Conservation (phyloP, 2,329 filamentous ascomycete species). For the Cladophialophora psammophila region DNA sequence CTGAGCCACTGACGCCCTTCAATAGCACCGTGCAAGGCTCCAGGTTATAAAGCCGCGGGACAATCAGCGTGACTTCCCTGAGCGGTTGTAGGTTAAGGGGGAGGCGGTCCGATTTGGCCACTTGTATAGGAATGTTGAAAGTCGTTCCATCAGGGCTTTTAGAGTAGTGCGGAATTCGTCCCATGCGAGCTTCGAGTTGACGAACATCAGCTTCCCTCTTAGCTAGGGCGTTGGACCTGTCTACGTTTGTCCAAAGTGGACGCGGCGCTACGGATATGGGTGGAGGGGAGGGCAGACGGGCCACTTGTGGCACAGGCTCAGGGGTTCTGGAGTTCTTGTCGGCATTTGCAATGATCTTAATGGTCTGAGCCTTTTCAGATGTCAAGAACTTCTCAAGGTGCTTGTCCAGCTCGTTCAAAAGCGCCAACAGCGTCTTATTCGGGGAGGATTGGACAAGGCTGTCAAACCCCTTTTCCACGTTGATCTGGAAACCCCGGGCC, state of each 20-base stretch:
- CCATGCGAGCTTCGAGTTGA: slow-evolving; percentile 78
- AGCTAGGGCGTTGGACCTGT: slow-evolving; percentile 68
- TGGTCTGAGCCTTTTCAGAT: slow-evolving; percentile 73
- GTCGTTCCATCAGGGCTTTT: slow-evolving; percentile 73
- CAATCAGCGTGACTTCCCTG: slow-evolving; percentile 70
- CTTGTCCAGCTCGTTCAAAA: slow-evolving; percentile 75
- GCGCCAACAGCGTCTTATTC: slow-evolving; percentile 67
- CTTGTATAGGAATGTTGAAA: slow-evolving; percentile 75
- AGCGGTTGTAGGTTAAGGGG: slow-evolving; percentile 67
- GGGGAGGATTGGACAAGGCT: slow-evolving; percentile 64
- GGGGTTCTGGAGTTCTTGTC: slow-evolving; percentile 48
- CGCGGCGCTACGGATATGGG: slow-evolving; percentile 9
- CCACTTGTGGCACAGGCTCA: background rate
- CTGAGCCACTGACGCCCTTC: slow-evolving; percentile 66
- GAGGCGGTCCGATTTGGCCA: slow-evolving; percentile 66
- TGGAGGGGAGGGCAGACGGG: slow-evolving; percentile 4
- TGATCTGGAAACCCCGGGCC: slow-evolving; percentile 74
- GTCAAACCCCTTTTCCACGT: slow-evolving; percentile 78
- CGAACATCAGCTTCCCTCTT: slow-evolving; percentile 71
- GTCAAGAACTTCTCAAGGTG: slow-evolving; percentile 74
- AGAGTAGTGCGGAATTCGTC: slow-evolving; percentile 70
- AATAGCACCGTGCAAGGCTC: slow-evolving; percentile 71
- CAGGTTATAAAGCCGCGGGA: slow-evolving; percentile 75
- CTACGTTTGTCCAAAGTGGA: slow-evolving; percentile 50
- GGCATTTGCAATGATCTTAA: slow-evolving; percentile 71